Evolutionary conservation across 768 basidiomycete genomes (phyloP).

Genomic region (Boletellus sp.): DNA sequence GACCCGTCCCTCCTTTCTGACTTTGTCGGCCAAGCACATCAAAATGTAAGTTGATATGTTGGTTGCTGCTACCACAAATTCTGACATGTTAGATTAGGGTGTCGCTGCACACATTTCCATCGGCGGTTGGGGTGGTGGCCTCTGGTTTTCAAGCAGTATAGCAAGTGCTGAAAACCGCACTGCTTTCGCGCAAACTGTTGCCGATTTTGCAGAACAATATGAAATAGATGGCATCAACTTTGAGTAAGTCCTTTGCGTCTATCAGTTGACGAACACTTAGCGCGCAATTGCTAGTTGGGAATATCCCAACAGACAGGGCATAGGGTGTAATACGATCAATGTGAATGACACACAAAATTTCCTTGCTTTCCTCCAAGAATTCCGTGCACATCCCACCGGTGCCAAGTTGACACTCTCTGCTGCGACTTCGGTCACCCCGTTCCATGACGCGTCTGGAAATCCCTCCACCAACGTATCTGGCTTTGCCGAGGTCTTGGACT

Average conservation of each 20-base stretch:
- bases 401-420: conserved; percentile 70
- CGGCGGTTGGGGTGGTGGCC: conserved; percentile 69
- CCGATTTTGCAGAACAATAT: conserved; percentile 46
- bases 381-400: conserved; percentile 52
- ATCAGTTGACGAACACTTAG: conserved; percentile 1
- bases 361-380: conserved; percentile 66
- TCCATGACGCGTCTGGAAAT: conserved; percentile 51
- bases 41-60: conserved; percentile 27
- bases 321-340: conserved; percentile 63
- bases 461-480: conserved; percentile 68
- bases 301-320: conserved; percentile 65
- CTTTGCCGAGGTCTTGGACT: conserved; percentile 69
- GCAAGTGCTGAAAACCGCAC: conserved; percentile 55
- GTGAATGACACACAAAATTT: conserved; percentile 69
- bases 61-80: background rate
- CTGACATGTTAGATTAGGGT: conserved; percentile 31
- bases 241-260: conserved; percentile 16
- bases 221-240: conserved; percentile 52
- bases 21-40: conserved; percentile 49
- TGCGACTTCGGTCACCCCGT: conserved; percentile 63
- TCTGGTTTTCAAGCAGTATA: conserved; percentile 59
- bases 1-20: conserved; percentile 48
- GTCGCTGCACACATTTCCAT: conserved; percentile 58
- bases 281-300: conserved; percentile 64
- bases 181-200: conserved; percentile 57